A percentile compares a stretch with the other conserved stretches of the same genome.
Evolutionary conservation across 805 yeast species (phyloP).

Genomic region (Jamesozyma lodderae): DNA sequence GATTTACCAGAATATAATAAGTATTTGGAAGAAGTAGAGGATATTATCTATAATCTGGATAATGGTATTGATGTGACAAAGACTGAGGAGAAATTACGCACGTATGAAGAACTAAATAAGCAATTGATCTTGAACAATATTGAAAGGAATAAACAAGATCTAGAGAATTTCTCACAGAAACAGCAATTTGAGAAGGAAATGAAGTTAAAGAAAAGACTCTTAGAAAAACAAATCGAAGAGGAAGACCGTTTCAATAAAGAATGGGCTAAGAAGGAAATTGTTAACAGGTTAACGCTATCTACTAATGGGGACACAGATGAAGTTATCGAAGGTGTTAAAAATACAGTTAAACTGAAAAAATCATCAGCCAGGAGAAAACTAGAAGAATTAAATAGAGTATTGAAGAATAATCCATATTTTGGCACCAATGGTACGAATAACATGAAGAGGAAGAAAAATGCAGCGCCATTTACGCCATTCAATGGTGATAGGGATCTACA

Average conservation of each 20-base stretch:
- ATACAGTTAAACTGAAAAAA: constrained; percentile 46
- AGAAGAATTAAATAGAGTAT: constrained; percentile 33
- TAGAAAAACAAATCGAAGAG: constrained; percentile 59
- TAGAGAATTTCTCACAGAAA: constrained; percentile 49
- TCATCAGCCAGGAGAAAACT: constrained; percentile 52
- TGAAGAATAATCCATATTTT: constrained; percentile 31
- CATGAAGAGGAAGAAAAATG: constrained; percentile 7
- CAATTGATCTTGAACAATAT: constrained; percentile 70
- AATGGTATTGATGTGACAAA: constrained; percentile 59
- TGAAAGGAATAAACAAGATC: constrained; percentile 61
- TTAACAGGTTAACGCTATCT: constrained; percentile 38
- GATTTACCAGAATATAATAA: constrained; percentile 53
- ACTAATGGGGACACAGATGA: constrained; percentile 35
- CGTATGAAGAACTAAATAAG: constrained; percentile 66
- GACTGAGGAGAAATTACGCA: constrained; percentile 55
- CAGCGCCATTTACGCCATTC: constrained; percentile 81
- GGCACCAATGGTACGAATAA: constrained; percentile 17
- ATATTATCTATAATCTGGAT: constrained; percentile 64
- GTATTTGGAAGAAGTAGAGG: constrained; percentile 79
- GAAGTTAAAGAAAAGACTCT: constrained; percentile 37
- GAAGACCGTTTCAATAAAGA: constrained; percentile 48
- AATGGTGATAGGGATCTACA: constrained; percentile 70
- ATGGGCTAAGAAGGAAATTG: constrained; percentile 46
- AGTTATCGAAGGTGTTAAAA: constrained; percentile 44
- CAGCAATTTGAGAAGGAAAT: constrained; percentile 67